Evolutionary conservation across 441 rosid species (phyloP), one percentile per base, ranked within the genome.

Genomic region (Sinapis alba): DNA sequence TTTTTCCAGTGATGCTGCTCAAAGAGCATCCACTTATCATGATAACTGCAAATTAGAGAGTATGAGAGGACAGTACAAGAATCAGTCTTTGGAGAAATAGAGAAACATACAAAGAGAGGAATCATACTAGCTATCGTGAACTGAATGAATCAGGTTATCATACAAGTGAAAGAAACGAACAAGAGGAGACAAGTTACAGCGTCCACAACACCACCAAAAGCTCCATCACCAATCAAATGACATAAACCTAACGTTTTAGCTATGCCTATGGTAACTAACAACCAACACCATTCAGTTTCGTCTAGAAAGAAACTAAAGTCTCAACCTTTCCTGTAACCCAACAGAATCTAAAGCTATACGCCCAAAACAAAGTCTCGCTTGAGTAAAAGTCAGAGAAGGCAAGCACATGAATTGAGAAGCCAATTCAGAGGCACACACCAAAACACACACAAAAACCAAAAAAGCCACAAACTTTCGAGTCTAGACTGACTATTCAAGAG

Each of bases 1-100:
- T 90, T 82, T 83, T 91, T 90, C 96, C 97, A 93, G 60, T 87
- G 96, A 63, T 91, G 63, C 19, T 91, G 98, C 86, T 91, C 98
- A 58, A 88, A 91, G 65, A 93, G 73, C 87, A 93, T 84, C 38
- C 89, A 96, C 82, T 86, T 90, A 79, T 91, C 97, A 80, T 93
- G 98, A 85, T 91, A 91, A 72, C 98, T 93, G 82, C 89, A 69
- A 58, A 61, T 36, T 13, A 68, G 28, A 76, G 63, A 26, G 24
- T 30, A 32, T 9, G 7, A 64, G 70, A 65, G 5, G 65, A 58
- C 20, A 2, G 0, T 26, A 57, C 27, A 70, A 69, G 15, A 61
- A 36, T n/a, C 10, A 10, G 4, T 28, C 65, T 27, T 47, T 62
- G 30, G 16, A 24, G 5, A 62, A 21, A 7, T 38, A 15, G 30